phyloP scores from a whole-genome alignment of 108 stramenopile species.

The Discostella stelligeroides region DNA sequence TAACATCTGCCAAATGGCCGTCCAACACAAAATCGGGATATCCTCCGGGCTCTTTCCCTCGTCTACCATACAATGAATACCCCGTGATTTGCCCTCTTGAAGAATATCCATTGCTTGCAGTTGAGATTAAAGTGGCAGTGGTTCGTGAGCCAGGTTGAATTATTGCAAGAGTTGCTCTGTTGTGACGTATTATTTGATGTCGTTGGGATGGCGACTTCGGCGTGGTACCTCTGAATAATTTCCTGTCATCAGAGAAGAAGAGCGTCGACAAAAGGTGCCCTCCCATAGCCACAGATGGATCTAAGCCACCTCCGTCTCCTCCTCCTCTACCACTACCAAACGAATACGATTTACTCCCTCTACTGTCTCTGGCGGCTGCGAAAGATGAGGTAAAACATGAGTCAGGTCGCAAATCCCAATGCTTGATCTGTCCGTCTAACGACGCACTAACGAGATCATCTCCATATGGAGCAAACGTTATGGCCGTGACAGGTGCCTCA shows the following conservation, averaged over 20 bases:
- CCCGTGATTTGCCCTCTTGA: constrained; percentile 44
- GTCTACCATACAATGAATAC: constrained; percentile 49
- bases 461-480: constrained; percentile 65
- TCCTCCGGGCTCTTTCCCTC: constrained; percentile 50
- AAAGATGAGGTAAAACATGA: constrained; percentile 49
- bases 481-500: constrained; percentile 51
- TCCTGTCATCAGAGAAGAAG: constrained; percentile 7
- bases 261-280: constrained; percentile 24
- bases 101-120: constrained; percentile 25
- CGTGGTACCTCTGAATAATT: constrained; percentile 6
- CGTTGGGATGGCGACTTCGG: neutral
- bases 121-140: constrained; percentile 30
- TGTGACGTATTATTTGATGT: constrained; percentile 8
- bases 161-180: constrained; percentile 18
- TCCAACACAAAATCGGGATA: constrained; percentile 49
- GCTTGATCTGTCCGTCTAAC: constrained; percentile 52
- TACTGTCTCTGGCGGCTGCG: constrained; percentile 6
- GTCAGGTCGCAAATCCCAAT: constrained; percentile 75
- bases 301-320: constrained; percentile 2
- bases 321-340: neutral
- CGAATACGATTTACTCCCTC: neutral
- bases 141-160: constrained; percentile 31
- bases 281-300: constrained; percentile 29
- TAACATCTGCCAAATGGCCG: constrained; percentile 67
- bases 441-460: constrained; percentile 62